Evolutionary conservation across 2,329 filamentous ascomycete genomes (phyloP), one percentile per base, ranked within the genome.

Genomic region (Didymella arachidicola): DNA sequence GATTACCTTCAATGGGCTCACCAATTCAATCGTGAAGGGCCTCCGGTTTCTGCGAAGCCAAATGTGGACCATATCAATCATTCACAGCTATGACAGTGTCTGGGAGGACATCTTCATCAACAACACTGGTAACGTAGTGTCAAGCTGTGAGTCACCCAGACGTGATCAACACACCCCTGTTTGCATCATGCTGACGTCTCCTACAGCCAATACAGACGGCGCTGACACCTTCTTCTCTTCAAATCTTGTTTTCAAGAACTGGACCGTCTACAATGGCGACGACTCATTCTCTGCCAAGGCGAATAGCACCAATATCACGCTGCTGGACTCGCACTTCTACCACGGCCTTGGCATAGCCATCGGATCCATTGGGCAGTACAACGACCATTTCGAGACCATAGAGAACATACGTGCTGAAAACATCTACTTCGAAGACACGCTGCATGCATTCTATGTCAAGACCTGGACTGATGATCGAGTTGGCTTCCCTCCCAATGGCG

Each of bases 11-110:
- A 80, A 74, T 18, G 73, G 77, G 3, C 76, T 83, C 3, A 81
- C 72, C 5, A 81, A 86, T 65, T 81, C 81, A 0, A 68, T 81
- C 3, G 75, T 87, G 12, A 72, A 76, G 36, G 79, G 82, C 3
- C 59, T 87, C 16, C 76, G 77, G 2, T 86, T 85, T 61, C 72
- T 87, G 7, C 80, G 84, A 59, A 84, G 80, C 59, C 85, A 87
- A 72, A 87, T 87, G 85, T 87, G 85, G 81, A 72, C 82, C 0
- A 82, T 86, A 79, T 81, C 82, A 1, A 78, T 85, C 29, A 82
- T 82, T 10, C 73, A 82, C 67, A 82, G 81, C 3, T 60, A 79
- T 7, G 72, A 82, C 47, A 72, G 83, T 1, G 71, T 82, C 0
- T 74, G 86, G 7, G 76, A 82, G 48, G 78, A 83, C 59, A 84